Base-by-base conservation (phyloP, 805 yeast genomes). In the Vanderwaltozyma tropicalis region DNA sequence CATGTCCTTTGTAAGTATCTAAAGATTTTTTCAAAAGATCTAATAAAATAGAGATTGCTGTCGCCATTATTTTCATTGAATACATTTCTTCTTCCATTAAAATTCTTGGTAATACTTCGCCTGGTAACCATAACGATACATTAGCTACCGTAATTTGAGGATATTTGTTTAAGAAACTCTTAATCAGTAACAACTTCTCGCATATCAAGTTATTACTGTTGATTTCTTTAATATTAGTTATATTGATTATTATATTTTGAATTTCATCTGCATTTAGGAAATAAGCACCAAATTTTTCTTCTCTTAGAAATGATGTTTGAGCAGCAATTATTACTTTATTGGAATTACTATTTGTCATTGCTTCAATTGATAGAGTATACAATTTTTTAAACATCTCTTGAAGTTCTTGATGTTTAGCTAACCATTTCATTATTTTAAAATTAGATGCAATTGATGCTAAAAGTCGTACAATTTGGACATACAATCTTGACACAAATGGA, bases 391-490 rank as follows among this genome's bases (percentile, higher is more conserved):
- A 37, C n/a, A 38, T 39, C 8, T 32, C 24, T 33, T 39, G 50
- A 12, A 47, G 18, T 3, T 31, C 32, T 10, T 35, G 32, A 14
- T 42, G 39, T 21, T 34, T 41, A 14, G 40, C 40, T 8, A 52
- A 19, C 33, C 43, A 40, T 25, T 40, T 41, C 3, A 52, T 38
- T 18, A 56, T 35, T 28, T 41, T 54, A 30, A 47, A 47, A 34
- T 51, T 54, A 0, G 59, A 52, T 8, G 54, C 41, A 8, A 57
- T 28, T 7, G 38, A 34, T 6, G 46, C 43, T 22, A 55, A 44
- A 28, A 56, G 47, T 31, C 58, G 41, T 3, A 56, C 46, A 21
- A 57, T 55, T 39, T 57, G 62, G 16, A 56, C 49, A 36, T 55
- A 57, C 6, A 49, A 39, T 37, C 62, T 49, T 11, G 54, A 41